Evolutionary conservation across 2,329 filamentous ascomycete species (phyloP).

Genomic region (Colletotrichum destructivum): DNA sequence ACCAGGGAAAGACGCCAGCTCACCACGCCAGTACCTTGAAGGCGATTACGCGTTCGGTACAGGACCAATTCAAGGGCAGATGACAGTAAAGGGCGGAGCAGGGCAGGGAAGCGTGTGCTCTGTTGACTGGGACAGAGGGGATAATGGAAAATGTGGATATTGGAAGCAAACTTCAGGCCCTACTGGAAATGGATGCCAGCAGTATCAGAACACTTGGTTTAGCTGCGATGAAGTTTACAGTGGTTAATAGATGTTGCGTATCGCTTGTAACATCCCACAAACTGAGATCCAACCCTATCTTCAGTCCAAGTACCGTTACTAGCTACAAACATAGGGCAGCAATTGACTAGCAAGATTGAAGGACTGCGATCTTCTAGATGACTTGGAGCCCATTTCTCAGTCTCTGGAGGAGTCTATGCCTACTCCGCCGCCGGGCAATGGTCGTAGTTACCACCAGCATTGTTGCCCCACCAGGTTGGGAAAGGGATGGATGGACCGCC

Average conservation of each 20-base stretch:
- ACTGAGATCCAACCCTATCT: too few relatives aligned
- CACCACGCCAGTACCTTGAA: neutral
- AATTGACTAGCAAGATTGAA: too few relatives aligned
- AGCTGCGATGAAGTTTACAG: neutral
- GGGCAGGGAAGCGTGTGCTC: neutral
- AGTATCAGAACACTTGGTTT: neutral
- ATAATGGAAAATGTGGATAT: neutral
- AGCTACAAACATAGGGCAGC: too few relatives aligned
- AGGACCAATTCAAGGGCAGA: neutral
- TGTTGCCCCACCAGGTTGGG: conserved; percentile 70
- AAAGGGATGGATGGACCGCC: conserved; percentile 61
- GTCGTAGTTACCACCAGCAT: conserved; percentile 63
- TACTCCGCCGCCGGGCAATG: conserved; percentile 55
- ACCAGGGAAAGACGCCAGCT: neutral
- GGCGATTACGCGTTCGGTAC: neutral
- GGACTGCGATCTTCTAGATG: neutral
- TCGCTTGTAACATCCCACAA: too few relatives aligned
- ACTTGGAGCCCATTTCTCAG: too few relatives aligned
- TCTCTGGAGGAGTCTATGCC: too few relatives aligned
- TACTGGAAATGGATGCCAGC: neutral
- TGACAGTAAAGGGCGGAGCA: neutral
- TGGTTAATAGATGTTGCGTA: neutral
- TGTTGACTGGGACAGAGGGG: neutral
- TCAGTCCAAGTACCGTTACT: too few relatives aligned
- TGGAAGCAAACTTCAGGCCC: neutral